Conservation (phyloP, 257 asterid species). For the Mentha longifolia region DNA sequence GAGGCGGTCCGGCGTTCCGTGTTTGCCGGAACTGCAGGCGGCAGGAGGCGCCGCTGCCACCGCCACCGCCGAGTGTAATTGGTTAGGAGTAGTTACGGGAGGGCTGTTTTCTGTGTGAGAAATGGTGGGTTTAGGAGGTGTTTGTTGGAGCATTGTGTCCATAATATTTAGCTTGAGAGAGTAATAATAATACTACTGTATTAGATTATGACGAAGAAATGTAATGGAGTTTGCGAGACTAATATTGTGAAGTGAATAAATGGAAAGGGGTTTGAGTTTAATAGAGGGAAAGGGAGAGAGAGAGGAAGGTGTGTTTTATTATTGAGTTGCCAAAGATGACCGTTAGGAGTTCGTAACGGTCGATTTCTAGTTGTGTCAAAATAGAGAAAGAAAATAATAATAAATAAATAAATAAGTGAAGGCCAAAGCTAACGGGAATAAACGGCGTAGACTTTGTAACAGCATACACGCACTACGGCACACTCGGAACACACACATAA, state of each 20-base stretch:
- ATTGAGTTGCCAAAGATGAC: constrained; percentile 46
- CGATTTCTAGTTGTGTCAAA: constrained; percentile 20
- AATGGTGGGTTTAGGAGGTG: constrained; percentile 33
- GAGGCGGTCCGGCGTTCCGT: constrained; percentile 54
- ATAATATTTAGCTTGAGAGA: too few species aligned
- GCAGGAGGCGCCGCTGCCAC: constrained; percentile 27
- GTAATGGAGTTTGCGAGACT: too few species aligned
- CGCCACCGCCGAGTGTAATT: constrained; percentile 37
- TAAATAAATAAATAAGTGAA: not conserved
- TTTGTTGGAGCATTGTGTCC: constrained; percentile 41
- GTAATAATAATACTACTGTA: too few species aligned
- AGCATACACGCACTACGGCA: constrained; percentile 28
- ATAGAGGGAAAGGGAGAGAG: too few species aligned
- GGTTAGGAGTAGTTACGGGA: constrained; percentile 3
- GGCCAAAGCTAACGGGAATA: constrained; percentile 38
- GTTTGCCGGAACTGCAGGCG: constrained; percentile 33
- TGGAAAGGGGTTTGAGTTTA: constrained; percentile 22
- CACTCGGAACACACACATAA: too few species aligned
- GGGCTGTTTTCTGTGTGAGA: constrained; percentile 19
- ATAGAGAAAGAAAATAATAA: not conserved
- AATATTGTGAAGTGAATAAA: not conserved
- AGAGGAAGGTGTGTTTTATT: not conserved
- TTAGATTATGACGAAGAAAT: too few species aligned
- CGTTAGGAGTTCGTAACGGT: constrained; percentile 49
- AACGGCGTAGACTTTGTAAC: not conserved